phyloP scores from a whole-genome alignment of 257 asterid species.

The Solanum infundibuliforme region DNA sequence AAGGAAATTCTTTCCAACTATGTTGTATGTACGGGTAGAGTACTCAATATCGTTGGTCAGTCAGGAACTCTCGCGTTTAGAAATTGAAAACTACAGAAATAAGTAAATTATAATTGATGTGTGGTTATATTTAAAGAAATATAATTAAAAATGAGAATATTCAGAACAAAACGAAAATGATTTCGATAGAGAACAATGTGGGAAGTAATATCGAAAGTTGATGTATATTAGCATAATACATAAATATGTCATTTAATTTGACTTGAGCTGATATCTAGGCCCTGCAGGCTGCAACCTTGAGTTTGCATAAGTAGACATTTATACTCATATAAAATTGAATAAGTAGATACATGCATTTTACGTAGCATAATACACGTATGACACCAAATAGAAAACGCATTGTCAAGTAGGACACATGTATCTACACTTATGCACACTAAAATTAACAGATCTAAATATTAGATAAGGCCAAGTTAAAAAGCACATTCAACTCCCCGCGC shows the following conservation, averaged over 20 bases:
- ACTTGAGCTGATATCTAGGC: background rate
- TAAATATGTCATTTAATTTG: no score
- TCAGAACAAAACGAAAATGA: no score
- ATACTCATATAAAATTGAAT: no score
- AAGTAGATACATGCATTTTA: no score
- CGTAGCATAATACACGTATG: background rate
- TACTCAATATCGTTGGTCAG: rapidly evolving
- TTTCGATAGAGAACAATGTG: rapidly evolving
- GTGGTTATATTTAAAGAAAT: background rate
- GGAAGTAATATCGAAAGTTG: no score
- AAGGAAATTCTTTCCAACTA: background rate
- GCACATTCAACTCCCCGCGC: background rate
- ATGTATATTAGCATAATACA: background rate
- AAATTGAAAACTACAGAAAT: background rate
- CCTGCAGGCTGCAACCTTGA: background rate
- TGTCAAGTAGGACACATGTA: no score
- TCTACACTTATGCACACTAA: background rate
- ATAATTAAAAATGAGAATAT: background rate
- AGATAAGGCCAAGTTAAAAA: no score
- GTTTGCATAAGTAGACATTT: no score
- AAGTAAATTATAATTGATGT: background rate
- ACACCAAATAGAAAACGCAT: background rate
- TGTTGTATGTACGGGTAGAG: background rate
- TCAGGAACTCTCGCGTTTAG: rapidly evolving
- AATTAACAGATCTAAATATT: no score